These are phyloP conservation scores for Porodaedalea pini DNA, from an alignment of 1,284 basidiomycete genomes.

Conservation along the genomic window DNA sequence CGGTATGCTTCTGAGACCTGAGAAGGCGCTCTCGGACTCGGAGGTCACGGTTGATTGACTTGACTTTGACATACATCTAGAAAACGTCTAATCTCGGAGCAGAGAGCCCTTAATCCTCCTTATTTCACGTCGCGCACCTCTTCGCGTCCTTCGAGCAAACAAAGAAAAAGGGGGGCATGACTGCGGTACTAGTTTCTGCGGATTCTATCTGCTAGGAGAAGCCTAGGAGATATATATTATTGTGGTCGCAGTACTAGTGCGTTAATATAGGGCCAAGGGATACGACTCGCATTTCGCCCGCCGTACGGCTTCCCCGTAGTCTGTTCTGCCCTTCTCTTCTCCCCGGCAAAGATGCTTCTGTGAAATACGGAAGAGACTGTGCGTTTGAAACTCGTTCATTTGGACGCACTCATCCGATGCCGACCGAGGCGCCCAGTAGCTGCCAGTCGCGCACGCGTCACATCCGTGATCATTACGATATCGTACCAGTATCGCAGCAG, in stretches of 20 bases:
- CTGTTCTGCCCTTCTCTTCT: neutral
- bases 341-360: neutral
- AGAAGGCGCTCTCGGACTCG: neutral
- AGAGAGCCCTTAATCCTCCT: neutral
- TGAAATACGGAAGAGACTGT: neutral
- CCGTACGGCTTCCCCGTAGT: neutral
- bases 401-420: no score
- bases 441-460: no score
- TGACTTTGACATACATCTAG: constrained; percentile 9
- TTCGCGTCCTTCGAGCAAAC: no score
- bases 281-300: no score
- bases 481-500: neutral
- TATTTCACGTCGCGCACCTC: no score
- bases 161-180: neutral
- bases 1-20: no score
- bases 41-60: constrained; percentile 1
- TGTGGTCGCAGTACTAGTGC: neutral
- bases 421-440: no score
- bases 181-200: neutral
- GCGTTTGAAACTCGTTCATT: no score
- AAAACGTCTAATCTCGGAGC: neutral
- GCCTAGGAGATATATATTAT: neutral
- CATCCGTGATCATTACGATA: no score
- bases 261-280: no score
- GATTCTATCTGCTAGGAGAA: no score